Conservation (phyloP, 2,329 filamentous ascomycete genomes). For the Diaporthe sp. region DNA sequence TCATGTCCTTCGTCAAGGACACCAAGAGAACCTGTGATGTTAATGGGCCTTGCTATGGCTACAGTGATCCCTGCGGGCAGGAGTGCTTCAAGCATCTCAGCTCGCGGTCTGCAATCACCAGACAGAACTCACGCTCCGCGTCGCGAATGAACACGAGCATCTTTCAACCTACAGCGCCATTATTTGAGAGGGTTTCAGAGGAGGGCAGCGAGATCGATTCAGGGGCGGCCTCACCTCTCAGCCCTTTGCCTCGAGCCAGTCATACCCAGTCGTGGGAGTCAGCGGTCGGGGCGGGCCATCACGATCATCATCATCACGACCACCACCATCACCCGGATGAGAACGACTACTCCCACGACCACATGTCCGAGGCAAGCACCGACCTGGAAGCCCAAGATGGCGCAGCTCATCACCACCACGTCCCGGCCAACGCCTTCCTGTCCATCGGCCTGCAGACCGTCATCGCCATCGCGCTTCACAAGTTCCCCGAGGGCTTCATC, state of each 20-base stretch:
- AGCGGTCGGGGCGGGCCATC: not conserved
- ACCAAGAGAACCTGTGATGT: conserved; percentile 75
- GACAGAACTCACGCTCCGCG: conserved; percentile 52
- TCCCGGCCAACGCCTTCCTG: conserved; percentile 92
- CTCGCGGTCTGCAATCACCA: conserved; percentile 53
- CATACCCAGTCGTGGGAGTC: conserved; percentile 25
- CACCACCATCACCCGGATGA: conserved; percentile 42
- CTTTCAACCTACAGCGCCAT: conserved; percentile 53
- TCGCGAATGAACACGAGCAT: conserved; percentile 45
- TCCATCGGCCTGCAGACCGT: conserved; percentile 97
- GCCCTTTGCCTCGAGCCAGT: conserved; percentile 9
- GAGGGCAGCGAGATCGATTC: conserved; percentile 41
- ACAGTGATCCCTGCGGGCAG: conserved; percentile 75
- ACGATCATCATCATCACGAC: conserved; percentile 34
- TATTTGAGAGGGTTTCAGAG: conserved; percentile 54
- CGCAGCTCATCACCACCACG: conserved; percentile 85
- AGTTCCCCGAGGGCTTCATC: conserved; percentile 89
- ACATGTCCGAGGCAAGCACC: conserved; percentile 49
- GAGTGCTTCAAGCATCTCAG: conserved; percentile 74
- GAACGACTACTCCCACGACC: conserved; percentile 44
- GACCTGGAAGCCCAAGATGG: conserved; percentile 61
- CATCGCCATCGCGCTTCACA: conserved; percentile 95
- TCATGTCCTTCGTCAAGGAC: conserved; percentile 76
- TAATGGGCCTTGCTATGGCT: conserved; percentile 73
- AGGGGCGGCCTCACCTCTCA: conserved; percentile 37